Percentiles rank a stretch among this genome's conserved stretches.
Conservation (phyloP, 805 yeast species). For the Candida michaelii region DNA sequence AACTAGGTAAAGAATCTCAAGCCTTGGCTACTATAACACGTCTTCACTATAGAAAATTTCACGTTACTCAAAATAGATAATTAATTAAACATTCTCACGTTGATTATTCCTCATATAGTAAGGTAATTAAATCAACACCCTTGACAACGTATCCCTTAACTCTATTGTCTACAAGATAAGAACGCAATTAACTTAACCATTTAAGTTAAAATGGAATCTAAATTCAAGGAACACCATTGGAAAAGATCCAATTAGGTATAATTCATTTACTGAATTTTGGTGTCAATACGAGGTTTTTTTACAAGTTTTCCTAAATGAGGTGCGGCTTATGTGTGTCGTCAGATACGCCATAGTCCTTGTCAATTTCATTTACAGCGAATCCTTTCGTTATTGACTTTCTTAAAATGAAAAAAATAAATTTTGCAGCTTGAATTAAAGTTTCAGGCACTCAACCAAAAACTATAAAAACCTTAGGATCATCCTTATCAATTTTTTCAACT, state of each 20-base stretch:
- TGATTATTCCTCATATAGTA: constrained; percentile 1
- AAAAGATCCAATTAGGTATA: constrained; percentile 1
- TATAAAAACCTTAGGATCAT: not conserved
- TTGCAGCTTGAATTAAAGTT: no score
- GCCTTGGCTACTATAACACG: no score
- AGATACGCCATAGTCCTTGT: constrained; percentile 1
- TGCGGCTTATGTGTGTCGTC: constrained; percentile 6
- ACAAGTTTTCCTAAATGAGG: not conserved
- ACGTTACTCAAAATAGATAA: not conserved
- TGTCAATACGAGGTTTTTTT: not conserved
- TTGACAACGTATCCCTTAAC: not conserved
- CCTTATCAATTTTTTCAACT: constrained; percentile 1
- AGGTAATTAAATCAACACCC: not conserved
- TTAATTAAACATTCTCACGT: not conserved
- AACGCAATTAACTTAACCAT: constrained; percentile 1
- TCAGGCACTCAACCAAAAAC: not conserved
- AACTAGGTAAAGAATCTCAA: no score
- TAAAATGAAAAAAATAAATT: constrained; percentile 4
- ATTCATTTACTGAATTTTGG: not conserved
- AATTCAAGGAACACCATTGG: not conserved
- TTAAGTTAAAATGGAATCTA: not conserved
- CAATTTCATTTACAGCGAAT: not conserved
- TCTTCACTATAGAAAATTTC: no score
- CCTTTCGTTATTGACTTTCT: not conserved
- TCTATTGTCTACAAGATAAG: not conserved